A percentile compares a stretch with the other conserved stretches of the same genome.
Conservation (phyloP, 2,329 filamentous ascomycete species). For the Microascus cirrosus region DNA sequence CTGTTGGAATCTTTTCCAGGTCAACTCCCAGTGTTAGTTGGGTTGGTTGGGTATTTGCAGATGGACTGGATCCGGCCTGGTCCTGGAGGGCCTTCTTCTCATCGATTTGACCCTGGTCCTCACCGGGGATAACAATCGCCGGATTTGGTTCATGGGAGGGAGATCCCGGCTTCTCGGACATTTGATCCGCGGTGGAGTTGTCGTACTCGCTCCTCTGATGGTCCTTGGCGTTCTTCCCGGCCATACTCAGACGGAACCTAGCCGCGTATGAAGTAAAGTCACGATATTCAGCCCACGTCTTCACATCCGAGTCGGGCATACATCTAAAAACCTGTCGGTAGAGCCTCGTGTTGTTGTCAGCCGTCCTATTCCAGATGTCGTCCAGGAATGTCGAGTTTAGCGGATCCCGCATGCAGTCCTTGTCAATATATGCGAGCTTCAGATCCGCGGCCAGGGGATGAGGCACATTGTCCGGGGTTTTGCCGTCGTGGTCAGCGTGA, state of each 20-base stretch:
- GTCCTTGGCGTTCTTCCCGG: constrained; percentile 21
- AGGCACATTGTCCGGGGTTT: constrained; percentile 28
- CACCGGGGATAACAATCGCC: constrained; percentile 17
- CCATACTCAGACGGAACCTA: constrained; percentile 61
- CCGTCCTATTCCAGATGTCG: constrained; percentile 77
- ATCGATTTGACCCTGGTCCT: constrained; percentile 15
- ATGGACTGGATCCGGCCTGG: constrained; percentile 1
- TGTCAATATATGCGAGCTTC: constrained; percentile 60
- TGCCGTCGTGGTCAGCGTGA: constrained; percentile 38
- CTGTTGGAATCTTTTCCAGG: constrained; percentile 12
- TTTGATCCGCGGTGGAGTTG: constrained; percentile 15
- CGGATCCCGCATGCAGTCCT: constrained; percentile 92
- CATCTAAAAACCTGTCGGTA: constrained; percentile 91
- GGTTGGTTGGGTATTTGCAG: background rate
- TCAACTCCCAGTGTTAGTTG: constrained; percentile 8
- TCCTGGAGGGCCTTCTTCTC: constrained; percentile 27
- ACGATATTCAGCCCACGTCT: constrained; percentile 86
- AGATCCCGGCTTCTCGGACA: constrained; percentile 12
- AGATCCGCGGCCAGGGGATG: constrained; percentile 57
- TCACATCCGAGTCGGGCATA: constrained; percentile 92
- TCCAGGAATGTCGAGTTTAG: constrained; percentile 72
- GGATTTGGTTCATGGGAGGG: constrained; percentile 16
- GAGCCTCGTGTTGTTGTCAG: constrained; percentile 90
- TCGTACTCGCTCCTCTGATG: background rate
- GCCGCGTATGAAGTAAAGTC: constrained; percentile 69